These are phyloP conservation scores for Diaporthe sp. DNA, from an alignment of 2,329 filamentous ascomycete species.

Conservation along the genomic window DNA sequence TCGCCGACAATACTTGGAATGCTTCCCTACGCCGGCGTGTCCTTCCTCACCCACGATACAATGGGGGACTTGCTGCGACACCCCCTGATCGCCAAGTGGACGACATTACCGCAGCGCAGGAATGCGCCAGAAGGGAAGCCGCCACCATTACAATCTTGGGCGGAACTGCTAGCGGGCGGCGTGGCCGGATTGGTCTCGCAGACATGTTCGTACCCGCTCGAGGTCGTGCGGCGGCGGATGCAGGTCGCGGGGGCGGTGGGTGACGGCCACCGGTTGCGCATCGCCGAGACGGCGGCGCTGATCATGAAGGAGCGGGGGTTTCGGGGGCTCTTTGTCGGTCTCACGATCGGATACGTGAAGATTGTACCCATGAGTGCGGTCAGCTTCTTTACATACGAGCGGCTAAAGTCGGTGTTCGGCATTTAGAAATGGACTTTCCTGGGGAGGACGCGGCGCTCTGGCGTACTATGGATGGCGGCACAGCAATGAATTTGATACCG, in stretches of 20 bases:
- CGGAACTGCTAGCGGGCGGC: conserved; percentile 87
- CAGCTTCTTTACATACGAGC: conserved; percentile 76
- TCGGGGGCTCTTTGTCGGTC: conserved; percentile 89
- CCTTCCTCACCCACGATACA: conserved; percentile 95
- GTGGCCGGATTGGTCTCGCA: conserved; percentile 91
- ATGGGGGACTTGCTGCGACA: conserved; percentile 86
- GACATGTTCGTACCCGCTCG: conserved; percentile 92
- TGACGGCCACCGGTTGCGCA: conserved; percentile 83
- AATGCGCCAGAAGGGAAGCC: conserved; percentile 71
- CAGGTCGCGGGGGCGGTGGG: conserved; percentile 96
- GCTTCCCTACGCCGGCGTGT: conserved; percentile 96
- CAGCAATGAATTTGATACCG: conserved; percentile 35
- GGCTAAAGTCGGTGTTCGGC: conserved; percentile 73
- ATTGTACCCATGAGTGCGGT: conserved; percentile 89
- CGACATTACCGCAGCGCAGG: conserved; percentile 77
- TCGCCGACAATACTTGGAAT: conserved; percentile 91
- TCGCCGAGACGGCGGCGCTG: conserved; percentile 81
- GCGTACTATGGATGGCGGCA: conserved; percentile 34
- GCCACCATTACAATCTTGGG: conserved; percentile 84
- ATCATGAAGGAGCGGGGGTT: conserved; percentile 84
- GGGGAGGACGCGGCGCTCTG: conserved; percentile 35
- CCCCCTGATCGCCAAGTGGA: conserved; percentile 77
- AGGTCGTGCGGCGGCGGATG: conserved; percentile 93
- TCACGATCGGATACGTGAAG: conserved; percentile 96
- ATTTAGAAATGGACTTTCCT: conserved; percentile 63